Conservation (phyloP, 2,329 filamentous ascomycete genomes). For the Didymellaceae sp. region DNA sequence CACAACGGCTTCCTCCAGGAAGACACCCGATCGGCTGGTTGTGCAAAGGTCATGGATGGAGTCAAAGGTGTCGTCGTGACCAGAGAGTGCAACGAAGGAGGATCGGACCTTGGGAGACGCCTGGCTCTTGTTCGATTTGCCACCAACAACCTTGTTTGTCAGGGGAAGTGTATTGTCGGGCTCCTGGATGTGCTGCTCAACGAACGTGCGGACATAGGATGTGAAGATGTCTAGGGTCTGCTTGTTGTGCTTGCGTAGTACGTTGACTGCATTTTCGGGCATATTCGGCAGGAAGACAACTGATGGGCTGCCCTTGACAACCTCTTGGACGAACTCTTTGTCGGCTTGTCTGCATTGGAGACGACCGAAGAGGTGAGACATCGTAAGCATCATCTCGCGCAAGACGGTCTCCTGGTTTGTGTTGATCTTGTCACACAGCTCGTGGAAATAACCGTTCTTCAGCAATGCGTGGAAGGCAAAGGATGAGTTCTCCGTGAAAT, state of each 20-base stretch:
- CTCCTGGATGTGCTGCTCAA: slow-evolving; percentile 65
- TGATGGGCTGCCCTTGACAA: slow-evolving; percentile 65
- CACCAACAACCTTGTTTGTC: slow-evolving; percentile 58
- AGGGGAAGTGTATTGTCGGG: slow-evolving; percentile 66
- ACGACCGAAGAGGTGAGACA: slow-evolving; percentile 75
- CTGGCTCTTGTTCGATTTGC: slow-evolving; percentile 25
- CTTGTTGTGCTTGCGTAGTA: slow-evolving; percentile 68
- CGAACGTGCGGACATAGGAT: slow-evolving; percentile 72
- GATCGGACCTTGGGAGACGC: slow-evolving; percentile 62
- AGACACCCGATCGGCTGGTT: slow-evolving; percentile 70
- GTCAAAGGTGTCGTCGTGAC: slow-evolving; percentile 67
- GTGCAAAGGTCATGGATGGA: slow-evolving; percentile 72
- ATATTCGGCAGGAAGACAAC: slow-evolving; percentile 70
- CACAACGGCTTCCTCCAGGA: slow-evolving; percentile 75
- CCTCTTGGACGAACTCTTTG: slow-evolving; percentile 55
- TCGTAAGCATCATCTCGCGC: slow-evolving; percentile 69
- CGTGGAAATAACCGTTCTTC: slow-evolving; percentile 72
- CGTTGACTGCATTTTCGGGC: slow-evolving; percentile 61
- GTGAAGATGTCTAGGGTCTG: slow-evolving; percentile 71
- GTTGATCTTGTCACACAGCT: slow-evolving; percentile 65
- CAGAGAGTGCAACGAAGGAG: slow-evolving; percentile 74
- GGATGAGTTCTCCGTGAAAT: slow-evolving; percentile 76
- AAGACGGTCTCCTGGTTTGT: slow-evolving; percentile 58
- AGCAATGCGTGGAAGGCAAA: slow-evolving; percentile 80
- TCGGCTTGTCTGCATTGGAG: slow-evolving; percentile 58